These are phyloP conservation scores for Pisolithus tinctorius DNA, from an alignment of 768 basidiomycete species.

Conservation along the genomic window DNA sequence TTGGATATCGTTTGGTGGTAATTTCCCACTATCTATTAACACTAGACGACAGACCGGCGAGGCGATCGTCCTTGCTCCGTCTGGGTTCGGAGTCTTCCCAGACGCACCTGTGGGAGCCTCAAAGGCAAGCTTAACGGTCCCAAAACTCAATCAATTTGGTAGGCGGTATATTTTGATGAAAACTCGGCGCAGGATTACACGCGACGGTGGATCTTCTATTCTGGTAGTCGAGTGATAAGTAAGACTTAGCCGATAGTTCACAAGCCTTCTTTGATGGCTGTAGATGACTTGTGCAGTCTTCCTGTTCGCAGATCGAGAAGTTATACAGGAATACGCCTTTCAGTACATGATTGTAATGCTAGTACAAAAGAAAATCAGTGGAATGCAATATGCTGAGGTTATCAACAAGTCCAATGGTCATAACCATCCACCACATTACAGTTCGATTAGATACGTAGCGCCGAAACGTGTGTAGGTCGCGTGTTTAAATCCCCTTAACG, in stretches of 20 bases:
- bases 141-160: constrained; percentile 42
- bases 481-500: no score
- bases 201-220: constrained; percentile 59
- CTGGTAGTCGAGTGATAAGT: constrained; percentile 26
- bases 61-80: constrained; percentile 62
- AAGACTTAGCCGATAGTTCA: background rate
- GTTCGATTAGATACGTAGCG: no score
- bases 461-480: no score
- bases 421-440: no score
- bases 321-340: no score
- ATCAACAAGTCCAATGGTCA: no score
- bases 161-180: constrained; percentile 55
- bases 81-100: constrained; percentile 44
- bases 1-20: constrained; percentile 1
- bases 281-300: background rate
- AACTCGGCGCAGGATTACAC: constrained; percentile 54
- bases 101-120: constrained; percentile 6
- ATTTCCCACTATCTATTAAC: background rate
- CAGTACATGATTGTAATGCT: no score
- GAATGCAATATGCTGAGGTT: no score
- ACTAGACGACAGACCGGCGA: constrained; percentile 51
- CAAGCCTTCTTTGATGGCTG: no score
- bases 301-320: background rate
- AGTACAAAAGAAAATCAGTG: no score
- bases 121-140: constrained; percentile 11